Evolutionary conservation across 2,329 filamentous ascomycete species (phyloP).

Genomic region (Penicillium sp.): DNA sequence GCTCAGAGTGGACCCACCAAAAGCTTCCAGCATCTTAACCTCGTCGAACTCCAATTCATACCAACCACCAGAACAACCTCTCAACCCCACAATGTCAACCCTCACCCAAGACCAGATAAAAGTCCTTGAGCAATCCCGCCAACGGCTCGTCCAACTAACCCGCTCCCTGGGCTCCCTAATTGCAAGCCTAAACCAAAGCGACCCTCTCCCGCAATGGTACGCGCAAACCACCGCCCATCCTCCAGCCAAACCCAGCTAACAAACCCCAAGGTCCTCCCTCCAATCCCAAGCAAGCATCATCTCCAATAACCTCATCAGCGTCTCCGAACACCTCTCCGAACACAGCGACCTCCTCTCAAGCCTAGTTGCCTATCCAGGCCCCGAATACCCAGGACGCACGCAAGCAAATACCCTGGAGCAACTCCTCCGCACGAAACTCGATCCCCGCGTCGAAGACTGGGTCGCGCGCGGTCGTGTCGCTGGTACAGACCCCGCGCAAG

Average conservation of each 20-base stretch:
- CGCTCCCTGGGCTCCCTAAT: conserved; percentile 67
- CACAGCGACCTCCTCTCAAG: conserved; percentile 68
- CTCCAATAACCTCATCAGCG: conserved; percentile 66
- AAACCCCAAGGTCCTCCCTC: conserved; percentile 61
- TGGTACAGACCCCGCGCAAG: conserved; percentile 11
- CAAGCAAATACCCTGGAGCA: conserved; percentile 63
- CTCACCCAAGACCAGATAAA: conserved; percentile 51
- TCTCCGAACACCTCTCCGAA: conserved; percentile 65
- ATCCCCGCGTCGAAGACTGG: conserved; percentile 73
- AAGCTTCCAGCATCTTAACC: not conserved
- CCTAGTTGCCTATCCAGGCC: conserved; percentile 72
- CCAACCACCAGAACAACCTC: not conserved
- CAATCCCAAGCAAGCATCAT: conserved; percentile 72
- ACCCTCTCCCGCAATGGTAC: conserved; percentile 68
- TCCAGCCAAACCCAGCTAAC: not conserved
- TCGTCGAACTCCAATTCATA: not conserved
- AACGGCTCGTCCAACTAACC: conserved; percentile 67
- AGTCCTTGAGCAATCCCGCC: conserved; percentile 68
- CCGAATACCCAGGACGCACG: conserved; percentile 70
- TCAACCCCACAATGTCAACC: conserved; percentile 32
- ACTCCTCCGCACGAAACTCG: conserved; percentile 79
- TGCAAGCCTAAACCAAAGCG: conserved; percentile 59
- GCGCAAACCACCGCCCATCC: conserved; percentile 16
- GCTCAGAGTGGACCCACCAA: not conserved
- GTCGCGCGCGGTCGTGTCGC: conserved; percentile 63